A percentile compares a stretch with the other conserved stretches of the same genome.
Evolutionary conservation across 2,329 filamentous ascomycete species (phyloP).

Genomic region (Ceratocystis huliohia): DNA sequence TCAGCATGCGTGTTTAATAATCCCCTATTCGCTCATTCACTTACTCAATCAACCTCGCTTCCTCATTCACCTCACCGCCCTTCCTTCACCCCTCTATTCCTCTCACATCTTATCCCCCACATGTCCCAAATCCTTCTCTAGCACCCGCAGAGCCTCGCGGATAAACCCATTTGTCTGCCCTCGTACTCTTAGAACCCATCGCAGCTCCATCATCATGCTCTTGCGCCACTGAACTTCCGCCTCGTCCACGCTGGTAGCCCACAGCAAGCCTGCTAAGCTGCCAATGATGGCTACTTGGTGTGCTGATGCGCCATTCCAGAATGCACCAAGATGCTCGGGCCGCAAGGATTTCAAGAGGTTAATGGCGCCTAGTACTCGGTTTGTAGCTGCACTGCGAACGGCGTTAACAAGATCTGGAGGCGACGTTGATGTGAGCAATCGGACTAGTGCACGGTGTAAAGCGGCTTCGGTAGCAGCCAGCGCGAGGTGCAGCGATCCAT

Average conservation of each 20-base stretch:
- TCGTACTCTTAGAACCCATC: conserved; percentile 33
- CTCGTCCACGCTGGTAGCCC: conserved; percentile 20
- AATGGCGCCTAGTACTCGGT: conserved; percentile 27
- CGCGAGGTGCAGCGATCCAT: conserved; percentile 32
- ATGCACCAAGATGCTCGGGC: conserved; percentile 32
- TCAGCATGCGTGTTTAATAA: no score
- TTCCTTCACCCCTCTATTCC: neutral
- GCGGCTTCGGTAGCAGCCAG: conserved; percentile 35
- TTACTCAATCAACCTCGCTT: neutral
- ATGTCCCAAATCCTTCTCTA: conserved; percentile 27
- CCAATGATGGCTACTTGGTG: conserved; percentile 27
- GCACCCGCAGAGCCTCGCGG: conserved; percentile 30
- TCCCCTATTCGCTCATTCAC: no score
- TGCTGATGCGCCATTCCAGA: conserved; percentile 31
- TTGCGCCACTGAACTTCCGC: conserved; percentile 32
- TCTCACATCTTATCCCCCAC: conserved; percentile 22
- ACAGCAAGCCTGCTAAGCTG: conserved; percentile 26
- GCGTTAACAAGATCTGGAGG: conserved; percentile 20
- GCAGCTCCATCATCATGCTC: conserved; percentile 31
- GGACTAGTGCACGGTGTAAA: conserved; percentile 33
- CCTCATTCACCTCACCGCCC: neutral
- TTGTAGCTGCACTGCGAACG: conserved; percentile 24
- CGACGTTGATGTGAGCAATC: conserved; percentile 22
- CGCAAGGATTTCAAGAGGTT: conserved; percentile 29
- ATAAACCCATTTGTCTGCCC: conserved; percentile 31